Percentiles rank a stretch among this genome's conserved stretches.
These are phyloP conservation scores for Globisporangium paroecandrum DNA, from an alignment of 352 stramenopile genomes.

Conservation along the genomic window DNA sequence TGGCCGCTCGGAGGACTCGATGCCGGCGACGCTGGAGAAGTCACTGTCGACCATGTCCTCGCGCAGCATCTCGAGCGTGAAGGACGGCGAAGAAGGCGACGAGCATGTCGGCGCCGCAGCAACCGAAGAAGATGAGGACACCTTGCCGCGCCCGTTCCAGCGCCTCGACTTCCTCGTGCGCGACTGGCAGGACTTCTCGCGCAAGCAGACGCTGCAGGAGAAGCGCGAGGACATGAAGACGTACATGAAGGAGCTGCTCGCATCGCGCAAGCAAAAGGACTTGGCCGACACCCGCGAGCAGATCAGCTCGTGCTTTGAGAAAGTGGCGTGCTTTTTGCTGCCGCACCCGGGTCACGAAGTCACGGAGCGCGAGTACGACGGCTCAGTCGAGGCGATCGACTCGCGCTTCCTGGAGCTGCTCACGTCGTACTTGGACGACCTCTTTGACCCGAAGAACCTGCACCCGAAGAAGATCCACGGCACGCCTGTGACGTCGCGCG, in stretches of 20 bases:
- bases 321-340: slow-evolving; percentile 93
- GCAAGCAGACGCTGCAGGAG: slow-evolving; percentile 84
- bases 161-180: slow-evolving; percentile 98
- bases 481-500: slow-evolving; percentile 88
- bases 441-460: slow-evolving; percentile 90
- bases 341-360: slow-evolving; percentile 96
- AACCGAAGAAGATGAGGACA: slow-evolving; percentile 28
- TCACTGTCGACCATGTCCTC: slow-evolving; percentile 33
- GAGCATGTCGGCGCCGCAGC: slow-evolving; percentile 17
- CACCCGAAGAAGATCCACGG: slow-evolving; percentile 95
- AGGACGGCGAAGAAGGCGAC: slow-evolving; percentile 25
- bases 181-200: slow-evolving; percentile 98
- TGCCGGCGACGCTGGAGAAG: slow-evolving; percentile 35
- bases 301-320: slow-evolving; percentile 96
- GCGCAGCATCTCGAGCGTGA: slow-evolving; percentile 24
- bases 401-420: slow-evolving; percentile 92
- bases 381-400: slow-evolving; percentile 93
- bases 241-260: slow-evolving; percentile 93
- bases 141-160: slow-evolving; percentile 92
- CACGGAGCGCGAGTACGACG: slow-evolving; percentile 96
- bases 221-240: slow-evolving; percentile 92
- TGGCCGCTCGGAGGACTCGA: slow-evolving; percentile 35
- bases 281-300: slow-evolving; percentile 93
- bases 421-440: slow-evolving; percentile 92
- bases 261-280: slow-evolving; percentile 92